phyloP scores from a whole-genome alignment of 352 stramenopile species.

The Globisporangium acanthophoron region DNA sequence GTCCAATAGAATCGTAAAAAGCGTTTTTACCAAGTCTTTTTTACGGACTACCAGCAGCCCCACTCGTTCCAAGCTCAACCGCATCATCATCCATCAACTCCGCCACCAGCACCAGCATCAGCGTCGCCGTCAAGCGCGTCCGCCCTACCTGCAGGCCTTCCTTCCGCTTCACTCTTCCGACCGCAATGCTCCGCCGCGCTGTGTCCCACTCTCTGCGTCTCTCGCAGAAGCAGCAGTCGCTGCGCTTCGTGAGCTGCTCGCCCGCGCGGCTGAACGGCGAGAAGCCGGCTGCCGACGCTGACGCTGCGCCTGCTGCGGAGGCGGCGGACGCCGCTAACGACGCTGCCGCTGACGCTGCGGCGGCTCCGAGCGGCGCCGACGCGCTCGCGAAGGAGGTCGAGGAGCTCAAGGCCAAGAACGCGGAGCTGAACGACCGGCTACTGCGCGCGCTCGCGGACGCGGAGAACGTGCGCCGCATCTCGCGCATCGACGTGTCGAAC shows the following conservation, averaged over 20 bases:
- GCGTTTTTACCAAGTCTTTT: background rate
- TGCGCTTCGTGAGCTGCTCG: conserved; percentile 43
- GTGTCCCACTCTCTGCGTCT: conserved; percentile 23
- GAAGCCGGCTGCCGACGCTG: conserved; percentile 28
- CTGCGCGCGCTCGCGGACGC: conserved; percentile 94
- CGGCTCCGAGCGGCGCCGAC: conserved; percentile 17
- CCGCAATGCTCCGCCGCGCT: conserved; percentile 53
- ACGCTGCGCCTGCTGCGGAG: conserved; percentile 11
- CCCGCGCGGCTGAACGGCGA: conserved; percentile 41
- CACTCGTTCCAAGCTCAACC: conserved; percentile 7
- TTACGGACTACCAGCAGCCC: background rate
- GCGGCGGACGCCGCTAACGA: conserved; percentile 10
- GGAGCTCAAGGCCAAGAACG: conserved; percentile 63
- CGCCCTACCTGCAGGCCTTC: background rate
- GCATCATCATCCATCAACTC: background rate
- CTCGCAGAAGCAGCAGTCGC: conserved; percentile 30
- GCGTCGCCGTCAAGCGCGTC: background rate
- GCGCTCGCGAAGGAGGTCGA: conserved; percentile 61
- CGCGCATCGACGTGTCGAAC: conserved; percentile 90
- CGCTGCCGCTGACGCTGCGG: background rate
- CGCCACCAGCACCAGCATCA: background rate
- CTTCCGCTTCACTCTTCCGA: background rate
- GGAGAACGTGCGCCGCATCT: conserved; percentile 97
- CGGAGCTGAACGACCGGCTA: conserved; percentile 81
- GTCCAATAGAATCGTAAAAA: background rate